phyloP scores from a whole-genome alignment of 768 basidiomycete genomes.

The Podaxis rugospora region DNA sequence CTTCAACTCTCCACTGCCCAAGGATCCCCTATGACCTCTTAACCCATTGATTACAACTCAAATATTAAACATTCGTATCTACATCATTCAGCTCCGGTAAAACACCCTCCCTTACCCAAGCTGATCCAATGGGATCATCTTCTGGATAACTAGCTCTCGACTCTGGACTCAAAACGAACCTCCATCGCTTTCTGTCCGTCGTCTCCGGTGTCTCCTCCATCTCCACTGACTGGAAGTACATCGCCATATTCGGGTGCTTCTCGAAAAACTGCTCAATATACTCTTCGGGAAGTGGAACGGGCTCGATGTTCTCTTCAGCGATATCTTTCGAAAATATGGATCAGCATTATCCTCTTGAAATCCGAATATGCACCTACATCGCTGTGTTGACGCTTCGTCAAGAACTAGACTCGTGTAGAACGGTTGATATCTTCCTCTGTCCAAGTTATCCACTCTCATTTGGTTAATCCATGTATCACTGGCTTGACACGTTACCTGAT shows the following conservation, averaged over 20 bases:
- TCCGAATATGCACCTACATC: constrained; percentile 27
- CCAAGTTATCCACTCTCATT: constrained; percentile 37
- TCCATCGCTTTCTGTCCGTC: constrained; percentile 2
- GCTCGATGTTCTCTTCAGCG: constrained; percentile 30
- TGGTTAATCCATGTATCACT: constrained; percentile 37
- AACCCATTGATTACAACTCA: background rate
- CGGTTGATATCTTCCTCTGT: constrained; percentile 40
- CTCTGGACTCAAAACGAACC: constrained; percentile 33
- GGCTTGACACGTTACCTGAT: constrained; percentile 32
- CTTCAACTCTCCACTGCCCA: too few species aligned
- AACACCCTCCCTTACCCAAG: constrained; percentile 27
- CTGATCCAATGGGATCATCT: constrained; percentile 33
- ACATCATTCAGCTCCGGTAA: background rate
- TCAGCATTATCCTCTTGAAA: background rate
- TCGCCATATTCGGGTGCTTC: constrained; percentile 3
- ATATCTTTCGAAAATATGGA: constrained; percentile 20
- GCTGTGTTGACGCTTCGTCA: constrained; percentile 25
- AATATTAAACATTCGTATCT: background rate
- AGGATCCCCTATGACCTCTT: background rate
- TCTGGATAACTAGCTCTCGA: constrained; percentile 40
- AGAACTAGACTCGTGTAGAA: constrained; percentile 38
- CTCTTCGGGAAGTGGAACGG: constrained; percentile 8
- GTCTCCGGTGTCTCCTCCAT: background rate
- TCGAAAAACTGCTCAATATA: constrained; percentile 7
- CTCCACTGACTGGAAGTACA: constrained; percentile 8